These are phyloP conservation scores for Arabidopsis lyrata DNA, from an alignment of 441 rosid species.

Conservation along the genomic window DNA sequence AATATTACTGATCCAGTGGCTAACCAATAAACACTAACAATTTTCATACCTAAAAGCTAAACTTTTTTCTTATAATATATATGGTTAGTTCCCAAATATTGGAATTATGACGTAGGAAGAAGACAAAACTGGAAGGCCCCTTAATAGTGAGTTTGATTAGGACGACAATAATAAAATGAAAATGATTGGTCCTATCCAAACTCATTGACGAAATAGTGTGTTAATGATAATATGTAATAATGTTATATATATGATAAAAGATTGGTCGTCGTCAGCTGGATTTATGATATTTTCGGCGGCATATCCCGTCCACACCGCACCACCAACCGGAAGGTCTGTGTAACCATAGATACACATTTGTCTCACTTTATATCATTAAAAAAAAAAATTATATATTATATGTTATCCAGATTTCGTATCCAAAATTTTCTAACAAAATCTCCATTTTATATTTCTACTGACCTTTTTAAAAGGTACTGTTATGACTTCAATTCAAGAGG, in stretches of 20 bases:
- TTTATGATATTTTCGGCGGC: conserved; percentile 30
- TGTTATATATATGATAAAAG: neutral
- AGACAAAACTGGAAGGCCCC: conserved; percentile 7
- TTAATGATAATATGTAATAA: neutral
- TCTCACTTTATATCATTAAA: conserved; percentile 7
- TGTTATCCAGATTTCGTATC: conserved; percentile 24
- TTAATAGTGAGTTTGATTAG: conserved; percentile 6
- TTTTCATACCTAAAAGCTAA: neutral
- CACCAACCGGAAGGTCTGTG: conserved; percentile 26
- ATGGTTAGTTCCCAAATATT: conserved; percentile 1
- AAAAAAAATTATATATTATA: neutral
- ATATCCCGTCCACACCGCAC: conserved; percentile 41
- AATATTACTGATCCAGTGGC: neutral
- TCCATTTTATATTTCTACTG: neutral
- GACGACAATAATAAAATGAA: conserved; percentile 2
- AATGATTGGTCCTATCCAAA: conserved; percentile 14
- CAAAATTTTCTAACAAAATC: conserved; percentile 17
- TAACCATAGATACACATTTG: conserved; percentile 29
- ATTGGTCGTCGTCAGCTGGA: neutral
- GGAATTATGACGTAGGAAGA: neutral
- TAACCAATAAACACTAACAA: neutral
- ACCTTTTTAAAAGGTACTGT: neutral
- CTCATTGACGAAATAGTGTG: conserved; percentile 14
- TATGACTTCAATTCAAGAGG: conserved; percentile 13
- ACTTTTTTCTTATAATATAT: neutral